These are phyloP conservation scores for Hypoxylon perforatum DNA, from an alignment of 495 filamentous ascomycete species.

Conservation along the genomic window DNA sequence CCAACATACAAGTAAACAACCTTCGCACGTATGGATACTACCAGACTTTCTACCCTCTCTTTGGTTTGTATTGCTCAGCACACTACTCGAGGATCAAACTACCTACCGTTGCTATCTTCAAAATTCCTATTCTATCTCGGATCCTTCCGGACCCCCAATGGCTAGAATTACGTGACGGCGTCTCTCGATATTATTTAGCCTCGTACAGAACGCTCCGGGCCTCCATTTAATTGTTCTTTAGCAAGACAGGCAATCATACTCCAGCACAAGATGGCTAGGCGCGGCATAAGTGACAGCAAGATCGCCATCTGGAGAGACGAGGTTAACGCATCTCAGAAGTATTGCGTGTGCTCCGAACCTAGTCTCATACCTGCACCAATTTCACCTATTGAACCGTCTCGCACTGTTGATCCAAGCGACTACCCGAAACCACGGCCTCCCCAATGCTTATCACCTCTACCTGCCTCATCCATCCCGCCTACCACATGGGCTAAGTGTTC, in stretches of 20 bases:
- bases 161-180: too few species aligned
- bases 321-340: conserved; percentile 23
- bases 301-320: conserved; percentile 46
- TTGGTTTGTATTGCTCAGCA: background rate
- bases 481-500: too few species aligned
- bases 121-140: too few species aligned
- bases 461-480: too few species aligned
- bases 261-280: conserved; percentile 8
- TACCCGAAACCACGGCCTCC: conserved; percentile 2
- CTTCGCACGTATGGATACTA: too few species aligned
- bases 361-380: background rate
- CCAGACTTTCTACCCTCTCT: too few species aligned
- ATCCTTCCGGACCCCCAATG: too few species aligned
- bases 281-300: background rate
- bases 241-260: background rate
- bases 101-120: too few species aligned
- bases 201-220: background rate
- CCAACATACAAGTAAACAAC: too few species aligned
- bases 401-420: conserved; percentile 7
- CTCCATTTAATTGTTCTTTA: background rate
- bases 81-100: background rate
- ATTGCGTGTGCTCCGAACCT: conserved; percentile 36
- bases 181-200: too few species aligned
- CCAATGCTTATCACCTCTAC: too few species aligned
- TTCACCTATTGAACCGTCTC: conserved; percentile 8